Evolutionary conservation across 179 eudicot genomes (phyloP), one percentile per base, ranked within the genome.

Genomic region (Drosera spatulata): DNA sequence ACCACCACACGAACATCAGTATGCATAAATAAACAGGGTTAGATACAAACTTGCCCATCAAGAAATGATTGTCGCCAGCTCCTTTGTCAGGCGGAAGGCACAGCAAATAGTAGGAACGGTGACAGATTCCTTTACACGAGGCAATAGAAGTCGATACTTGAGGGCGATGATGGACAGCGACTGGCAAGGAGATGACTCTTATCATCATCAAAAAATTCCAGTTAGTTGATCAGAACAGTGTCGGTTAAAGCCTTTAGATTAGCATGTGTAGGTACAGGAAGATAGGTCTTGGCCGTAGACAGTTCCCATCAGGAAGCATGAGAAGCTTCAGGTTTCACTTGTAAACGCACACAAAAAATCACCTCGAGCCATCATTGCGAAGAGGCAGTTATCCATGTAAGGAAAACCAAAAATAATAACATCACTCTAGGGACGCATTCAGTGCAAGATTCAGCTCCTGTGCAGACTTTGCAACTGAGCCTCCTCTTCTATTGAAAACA

Each of bases 381-480:
- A 60, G 4, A 50, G 22, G 57, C 14, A 38, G 60, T 13, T 37
- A 15, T 50, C 58, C 59, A 43, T 42, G 58, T 39, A 58, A 22
- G 33, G 1, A 13, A 60, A 49, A 59, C 49, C 50, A 22, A 6
- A 11, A 22, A 22, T 22, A 43, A 33, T 41, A 58, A n/a, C 39
- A 8, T 61, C 73, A 73, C 67, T 79, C 80, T 67, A 64, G 80
- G 71, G 76, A 80, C 66, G 83, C 82, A 65, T 75, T 78, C 59
- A 93, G 77, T 2, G 89, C 85, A 10, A 93, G 84, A 76, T 71
- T 84, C 65, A 93, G 81, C 78, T 86, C 96, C 50, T 82, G 95
- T 2, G 93, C 95, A 48, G 79, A 78, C 79, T 86, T 93, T 49
- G 96, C 95, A 69, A 84, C 75, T 13, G 87, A 82, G 46, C 96